These are phyloP conservation scores for Plectosphaerella sp. DNA, from an alignment of 2,329 filamentous ascomycete genomes.

Conservation along the genomic window DNA sequence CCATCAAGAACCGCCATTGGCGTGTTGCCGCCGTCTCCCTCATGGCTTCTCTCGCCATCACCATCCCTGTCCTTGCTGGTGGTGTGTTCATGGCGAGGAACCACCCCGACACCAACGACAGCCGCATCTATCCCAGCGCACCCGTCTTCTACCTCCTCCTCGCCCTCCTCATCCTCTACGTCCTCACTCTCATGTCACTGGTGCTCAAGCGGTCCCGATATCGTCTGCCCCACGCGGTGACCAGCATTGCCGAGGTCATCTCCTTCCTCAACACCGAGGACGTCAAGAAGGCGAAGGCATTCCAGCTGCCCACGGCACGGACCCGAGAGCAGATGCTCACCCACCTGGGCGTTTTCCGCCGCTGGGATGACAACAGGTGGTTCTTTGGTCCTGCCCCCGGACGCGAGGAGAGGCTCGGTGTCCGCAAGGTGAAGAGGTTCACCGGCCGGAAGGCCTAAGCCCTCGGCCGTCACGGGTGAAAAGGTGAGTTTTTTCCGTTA, in stretches of 20 bases:
- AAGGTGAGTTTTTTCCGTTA: no score
- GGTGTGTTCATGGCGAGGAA: slow-evolving; percentile 73
- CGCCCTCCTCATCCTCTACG: slow-evolving; percentile 66
- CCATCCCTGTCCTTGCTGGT: slow-evolving; percentile 63
- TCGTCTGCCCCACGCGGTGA: slow-evolving; percentile 68
- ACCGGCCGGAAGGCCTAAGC: slow-evolving; percentile 27
- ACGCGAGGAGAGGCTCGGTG: slow-evolving; percentile 35
- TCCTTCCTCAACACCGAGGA: slow-evolving; percentile 72
- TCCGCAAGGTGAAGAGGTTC: slow-evolving; percentile 38
- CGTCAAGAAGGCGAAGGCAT: slow-evolving; percentile 67
- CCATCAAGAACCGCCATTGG: slow-evolving; percentile 58
- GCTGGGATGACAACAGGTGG: slow-evolving; percentile 47
- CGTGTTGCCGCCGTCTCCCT: slow-evolving; percentile 59
- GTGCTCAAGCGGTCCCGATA: slow-evolving; percentile 57
- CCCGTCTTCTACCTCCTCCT: slow-evolving; percentile 71
- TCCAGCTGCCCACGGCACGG: slow-evolving; percentile 61
- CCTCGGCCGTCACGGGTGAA: no score
- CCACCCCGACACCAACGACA: slow-evolving; percentile 36
- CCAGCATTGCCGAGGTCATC: slow-evolving; percentile 70
- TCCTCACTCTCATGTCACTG: slow-evolving; percentile 56
- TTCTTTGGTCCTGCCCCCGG: slow-evolving; percentile 38
- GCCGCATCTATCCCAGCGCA: slow-evolving; percentile 68
- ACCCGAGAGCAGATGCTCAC: slow-evolving; percentile 57
- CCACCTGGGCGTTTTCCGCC: slow-evolving; percentile 54
- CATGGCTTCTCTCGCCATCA: slow-evolving; percentile 52